These are phyloP conservation scores for Gardenia jasminoides DNA, from an alignment of 257 asterid genomes.

Conservation along the genomic window DNA sequence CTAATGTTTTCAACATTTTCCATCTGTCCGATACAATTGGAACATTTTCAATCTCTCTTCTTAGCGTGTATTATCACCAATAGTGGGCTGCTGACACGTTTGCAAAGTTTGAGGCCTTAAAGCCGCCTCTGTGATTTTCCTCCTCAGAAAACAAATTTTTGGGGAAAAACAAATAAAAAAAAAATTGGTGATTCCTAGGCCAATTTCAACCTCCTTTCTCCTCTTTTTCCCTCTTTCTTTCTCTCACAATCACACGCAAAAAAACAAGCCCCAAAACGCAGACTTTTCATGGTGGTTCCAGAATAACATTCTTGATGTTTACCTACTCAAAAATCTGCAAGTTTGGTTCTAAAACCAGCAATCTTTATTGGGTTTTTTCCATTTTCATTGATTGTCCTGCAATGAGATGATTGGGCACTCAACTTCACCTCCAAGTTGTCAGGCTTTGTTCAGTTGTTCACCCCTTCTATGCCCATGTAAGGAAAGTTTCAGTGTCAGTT, in stretches of 20 bases:
- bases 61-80: not conserved
- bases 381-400: constrained; percentile 7
- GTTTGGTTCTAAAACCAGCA: not conserved
- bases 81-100: constrained; percentile 14
- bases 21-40: too few species aligned
- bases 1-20: too few species aligned
- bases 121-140: constrained; percentile 15
- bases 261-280: not conserved
- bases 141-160: not conserved
- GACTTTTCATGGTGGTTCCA: not conserved
- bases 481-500: constrained; percentile 9
- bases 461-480: constrained; percentile 30
- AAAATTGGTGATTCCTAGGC: not conserved
- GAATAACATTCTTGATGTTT: constrained; percentile 17
- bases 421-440: constrained; percentile 30
- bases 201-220: constrained; percentile 12
- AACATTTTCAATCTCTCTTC: too few species aligned
- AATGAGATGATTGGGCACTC: constrained; percentile 62
- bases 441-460: constrained; percentile 23
- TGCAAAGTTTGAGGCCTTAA: constrained; percentile 18
- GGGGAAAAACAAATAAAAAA: not conserved
- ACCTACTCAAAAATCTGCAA: not conserved
- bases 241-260: not conserved
- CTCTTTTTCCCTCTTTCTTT: not conserved
- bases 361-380: constrained; percentile 14